phyloP scores from a whole-genome alignment of 1,139 yeast species.

The Dujonia santamariae region DNA sequence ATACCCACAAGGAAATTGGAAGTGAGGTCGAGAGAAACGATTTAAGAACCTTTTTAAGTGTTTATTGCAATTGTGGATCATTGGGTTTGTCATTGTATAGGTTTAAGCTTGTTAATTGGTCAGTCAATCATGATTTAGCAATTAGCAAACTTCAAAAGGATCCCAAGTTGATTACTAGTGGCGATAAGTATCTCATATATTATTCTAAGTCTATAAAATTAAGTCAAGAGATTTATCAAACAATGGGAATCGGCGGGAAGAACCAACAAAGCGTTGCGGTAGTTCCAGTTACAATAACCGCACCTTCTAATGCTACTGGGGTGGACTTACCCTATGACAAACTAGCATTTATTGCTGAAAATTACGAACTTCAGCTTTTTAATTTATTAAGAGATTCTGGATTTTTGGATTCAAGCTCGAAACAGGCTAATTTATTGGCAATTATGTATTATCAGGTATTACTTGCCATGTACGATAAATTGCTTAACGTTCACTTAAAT shows the following conservation, averaged over 20 bases:
- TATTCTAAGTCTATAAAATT: constrained; percentile 36
- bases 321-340: constrained; percentile 6
- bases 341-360: constrained; percentile 9
- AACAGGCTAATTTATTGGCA: constrained; percentile 30
- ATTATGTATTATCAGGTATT: constrained; percentile 45
- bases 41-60: constrained; percentile 42
- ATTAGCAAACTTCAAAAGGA: constrained; percentile 24
- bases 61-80: constrained; percentile 49
- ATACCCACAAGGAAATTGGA: constrained; percentile 11
- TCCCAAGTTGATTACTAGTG: constrained; percentile 14
- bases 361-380: constrained; percentile 22
- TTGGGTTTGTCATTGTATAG: constrained; percentile 48
- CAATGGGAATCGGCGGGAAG: constrained; percentile 6
- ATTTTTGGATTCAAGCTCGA: constrained; percentile 17
- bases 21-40: constrained; percentile 30
- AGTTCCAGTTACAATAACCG: not conserved
- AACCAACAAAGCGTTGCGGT: not conserved
- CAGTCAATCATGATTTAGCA: constrained; percentile 40
- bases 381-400: constrained; percentile 26
- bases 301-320: not conserved
- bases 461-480: constrained; percentile 48
- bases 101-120: constrained; percentile 48
- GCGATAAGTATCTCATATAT: constrained; percentile 37
- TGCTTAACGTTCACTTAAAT: constrained; percentile 30
- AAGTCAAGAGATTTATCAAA: constrained; percentile 40